These are phyloP conservation scores for Ogataea siamensis DNA, from an alignment of 805 yeast genomes.

Conservation along the genomic window DNA sequence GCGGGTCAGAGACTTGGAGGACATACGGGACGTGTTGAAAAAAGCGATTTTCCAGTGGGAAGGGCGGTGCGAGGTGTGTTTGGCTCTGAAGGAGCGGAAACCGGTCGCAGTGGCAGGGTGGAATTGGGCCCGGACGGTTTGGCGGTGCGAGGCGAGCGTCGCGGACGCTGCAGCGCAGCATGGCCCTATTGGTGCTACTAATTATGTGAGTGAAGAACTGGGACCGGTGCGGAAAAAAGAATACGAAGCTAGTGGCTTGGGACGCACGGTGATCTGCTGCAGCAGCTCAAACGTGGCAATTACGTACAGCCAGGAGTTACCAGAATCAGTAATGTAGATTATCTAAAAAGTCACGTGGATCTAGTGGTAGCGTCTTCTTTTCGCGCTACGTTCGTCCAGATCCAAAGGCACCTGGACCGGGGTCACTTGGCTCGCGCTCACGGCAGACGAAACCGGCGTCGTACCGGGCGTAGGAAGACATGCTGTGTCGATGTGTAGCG, in stretches of 20 bases:
- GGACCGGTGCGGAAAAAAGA: not conserved
- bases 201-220: constrained; percentile 1
- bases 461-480: constrained; percentile 34
- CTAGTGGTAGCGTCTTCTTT: constrained; percentile 7
- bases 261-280: too few relatives aligned
- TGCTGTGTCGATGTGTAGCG: constrained; percentile 22
- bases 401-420: constrained; percentile 19
- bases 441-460: constrained; percentile 21
- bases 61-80: constrained; percentile 1
- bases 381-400: constrained; percentile 9
- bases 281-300: not conserved
- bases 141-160: not conserved
- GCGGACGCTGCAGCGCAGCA: not conserved
- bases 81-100: constrained; percentile 1
- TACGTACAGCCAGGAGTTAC: not conserved
- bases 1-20: constrained; percentile 2
- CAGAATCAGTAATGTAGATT: not conserved
- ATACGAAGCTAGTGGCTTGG: not conserved
- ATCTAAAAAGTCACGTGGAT: not conserved
- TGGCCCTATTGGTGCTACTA: not conserved
- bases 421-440: constrained; percentile 23
- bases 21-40: not conserved
- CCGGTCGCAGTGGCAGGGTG: not conserved
- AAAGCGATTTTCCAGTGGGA: too few relatives aligned
- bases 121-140: not conserved